Base-by-base conservation (phyloP, 73 alveolate species). In the Paramecium octaurelia region DNA sequence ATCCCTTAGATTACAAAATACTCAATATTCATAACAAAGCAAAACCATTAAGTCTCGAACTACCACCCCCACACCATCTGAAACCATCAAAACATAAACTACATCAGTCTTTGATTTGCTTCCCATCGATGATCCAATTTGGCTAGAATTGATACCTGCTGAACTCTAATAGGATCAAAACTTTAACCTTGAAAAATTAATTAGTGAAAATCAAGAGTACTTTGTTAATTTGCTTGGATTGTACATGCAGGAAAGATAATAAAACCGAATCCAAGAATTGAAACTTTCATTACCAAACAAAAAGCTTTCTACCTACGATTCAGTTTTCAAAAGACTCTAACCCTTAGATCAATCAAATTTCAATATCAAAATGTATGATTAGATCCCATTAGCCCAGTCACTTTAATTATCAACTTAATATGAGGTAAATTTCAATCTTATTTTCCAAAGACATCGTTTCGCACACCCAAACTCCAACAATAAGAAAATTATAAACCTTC, bases 71-170 rank as follows among this genome's bases (percentile, higher is more conserved):
- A 21, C 87, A 34, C 64, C 64, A 29, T 73, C 87, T 3, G 87
- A 73, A 44, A 80, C 27, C 2, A 23, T 24, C 42, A 80, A 48
- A 21, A 43, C 76, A 9, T 38, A 24, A 24, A 44, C 88, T 36
- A 75, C 59, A 34, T 14, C 40, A 34, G 14, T 75, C 20, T 75
- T 80, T 44, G 91, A 80, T 44, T n/a, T 44, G 5, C 76, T 80
- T 5, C 91, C 91, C 12, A 21, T 80, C 2, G 91, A 80, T 80
- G 91, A 80, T 48, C 91, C 91, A 8, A 43, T 80, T 40, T 80
- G 91, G 91, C 23, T 80, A 35, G 91, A 80, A 23, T 42, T 80
- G 70, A 80, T 80, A 21, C 91, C 91, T 3, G 8, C 21, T 2
- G 91, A 80, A 18, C 48, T 80, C 44, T 21, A 80, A 23, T 12